Evolutionary conservation across 164 flowering plant genomes (phyloP), one percentile per base, ranked within the genome.

Genomic region (Dillenia suffruticosa): DNA sequence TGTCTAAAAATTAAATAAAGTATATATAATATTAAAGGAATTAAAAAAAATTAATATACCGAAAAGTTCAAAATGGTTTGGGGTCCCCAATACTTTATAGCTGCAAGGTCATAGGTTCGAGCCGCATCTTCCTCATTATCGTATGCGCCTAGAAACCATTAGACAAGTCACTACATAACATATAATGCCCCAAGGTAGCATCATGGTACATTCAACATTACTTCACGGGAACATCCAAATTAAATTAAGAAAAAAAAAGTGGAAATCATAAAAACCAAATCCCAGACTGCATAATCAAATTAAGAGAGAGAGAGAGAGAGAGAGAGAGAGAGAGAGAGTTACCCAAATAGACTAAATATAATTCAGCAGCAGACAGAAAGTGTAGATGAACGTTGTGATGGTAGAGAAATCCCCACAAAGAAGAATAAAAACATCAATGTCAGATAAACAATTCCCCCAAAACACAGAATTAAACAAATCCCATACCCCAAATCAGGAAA

Each of bases 71-170:
- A 73, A 66, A 66, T 78, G 12, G 96, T 77, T 0, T 70, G 72
- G 10, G 88, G 78, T 0, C 98, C 97, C 98, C 98, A 94, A 60
- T 84, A 91, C 70, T 94, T 94, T 12, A 94, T 84, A 4, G 98
- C 97, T 49, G 98, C 98, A 22, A 89, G 86, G 71, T 91, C 98
- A 54, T 91, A 94, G 40, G 97, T 86, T 16, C 72, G 91, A 64
- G 97, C 98, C 9, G 98, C 98, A 45, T 87, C 90, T 52, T 86
- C 96, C 63, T 94, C 98, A 57, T 76, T 79, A 52, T 89, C 96
- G 66, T 91, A 91, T 2, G 98, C 98, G 10, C 98, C 98, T 94
- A 58, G 15, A 40, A 32, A 56, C 11, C 44, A 26, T 32, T 32
- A 11, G 32, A 9, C 58, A 44, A 32, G 40, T 5, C 7, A 32